Evolutionary conservation across 345 rosid genomes (phyloP).

Genomic region (Psidium friedrichsthalianum): DNA sequence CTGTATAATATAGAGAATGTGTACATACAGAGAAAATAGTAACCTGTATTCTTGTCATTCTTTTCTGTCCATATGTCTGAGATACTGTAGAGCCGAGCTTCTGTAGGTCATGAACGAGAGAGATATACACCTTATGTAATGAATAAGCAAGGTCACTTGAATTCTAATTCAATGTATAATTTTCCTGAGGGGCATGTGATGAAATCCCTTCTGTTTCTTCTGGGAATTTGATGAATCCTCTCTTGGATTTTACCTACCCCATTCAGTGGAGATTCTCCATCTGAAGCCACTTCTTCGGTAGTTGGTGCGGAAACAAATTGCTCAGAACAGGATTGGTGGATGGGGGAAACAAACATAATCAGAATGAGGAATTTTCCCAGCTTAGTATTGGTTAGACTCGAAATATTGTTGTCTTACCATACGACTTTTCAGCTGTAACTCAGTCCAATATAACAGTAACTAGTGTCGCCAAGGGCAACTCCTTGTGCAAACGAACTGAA

Average conservation of each 20-base stretch:
- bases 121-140: not conserved
- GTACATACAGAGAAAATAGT: not conserved
- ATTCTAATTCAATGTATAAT: not conserved
- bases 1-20: not conserved
- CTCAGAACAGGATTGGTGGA: not conserved
- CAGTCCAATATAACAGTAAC: not conserved
- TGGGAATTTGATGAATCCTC: not conserved
- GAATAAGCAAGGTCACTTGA: not conserved
- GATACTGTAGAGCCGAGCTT: not conserved
- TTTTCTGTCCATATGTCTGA: conserved; percentile 1
- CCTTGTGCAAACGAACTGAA: not conserved
- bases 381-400: not conserved
- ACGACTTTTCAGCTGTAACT: not conserved
- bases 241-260: not conserved
- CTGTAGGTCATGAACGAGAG: not conserved
- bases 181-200: not conserved
- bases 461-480: not conserved
- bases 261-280: not conserved
- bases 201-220: not conserved
- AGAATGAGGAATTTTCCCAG: not conserved
- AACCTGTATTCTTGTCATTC: conserved; percentile 1
- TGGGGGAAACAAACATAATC: not conserved
- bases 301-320: not conserved
- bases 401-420: not conserved
- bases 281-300: not conserved